Conservation (phyloP, 2,329 filamentous ascomycete genomes). For the Beauveria australis region DNA sequence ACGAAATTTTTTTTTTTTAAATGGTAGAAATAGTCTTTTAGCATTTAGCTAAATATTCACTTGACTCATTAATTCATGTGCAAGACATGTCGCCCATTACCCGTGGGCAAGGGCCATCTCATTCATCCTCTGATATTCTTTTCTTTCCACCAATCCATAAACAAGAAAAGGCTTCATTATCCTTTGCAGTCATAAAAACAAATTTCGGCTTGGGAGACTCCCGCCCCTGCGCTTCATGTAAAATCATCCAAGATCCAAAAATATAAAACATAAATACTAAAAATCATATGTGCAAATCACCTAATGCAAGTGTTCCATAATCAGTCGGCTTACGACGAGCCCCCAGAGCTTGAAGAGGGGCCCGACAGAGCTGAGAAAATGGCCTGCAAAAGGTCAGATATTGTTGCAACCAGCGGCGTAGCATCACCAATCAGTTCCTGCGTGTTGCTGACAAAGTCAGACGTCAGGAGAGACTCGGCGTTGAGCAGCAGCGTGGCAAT, state of each 20-base stretch:
- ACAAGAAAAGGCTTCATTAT: slow-evolving; percentile 7
- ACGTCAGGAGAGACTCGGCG: slow-evolving; percentile 28
- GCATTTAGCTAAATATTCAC: slow-evolving; percentile 9
- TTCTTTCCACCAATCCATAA: not conserved
- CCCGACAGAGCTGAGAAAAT: slow-evolving; percentile 3
- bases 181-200: slow-evolving; percentile 4
- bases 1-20: not conserved
- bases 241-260: slow-evolving; percentile 1
- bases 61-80: slow-evolving; percentile 9
- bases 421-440: slow-evolving; percentile 35
- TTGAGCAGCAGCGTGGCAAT: slow-evolving; percentile 30
- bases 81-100: not conserved
- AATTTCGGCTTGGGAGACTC: not conserved
- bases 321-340: not conserved
- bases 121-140: not conserved
- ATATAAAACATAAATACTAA: not conserved
- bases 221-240: slow-evolving; percentile 1
- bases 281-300: slow-evolving; percentile 3
- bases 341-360: not conserved
- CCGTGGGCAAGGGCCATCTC: slow-evolving; percentile 1
- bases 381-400: slow-evolving; percentile 6
- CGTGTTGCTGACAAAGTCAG: slow-evolving; percentile 33
- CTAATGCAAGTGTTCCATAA: not conserved
- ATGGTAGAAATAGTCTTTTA: not conserved
- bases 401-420: slow-evolving; percentile 20